phyloP scores from a whole-genome alignment of 176 grass and related monocot genomes.

The Triticum urartu region DNA sequence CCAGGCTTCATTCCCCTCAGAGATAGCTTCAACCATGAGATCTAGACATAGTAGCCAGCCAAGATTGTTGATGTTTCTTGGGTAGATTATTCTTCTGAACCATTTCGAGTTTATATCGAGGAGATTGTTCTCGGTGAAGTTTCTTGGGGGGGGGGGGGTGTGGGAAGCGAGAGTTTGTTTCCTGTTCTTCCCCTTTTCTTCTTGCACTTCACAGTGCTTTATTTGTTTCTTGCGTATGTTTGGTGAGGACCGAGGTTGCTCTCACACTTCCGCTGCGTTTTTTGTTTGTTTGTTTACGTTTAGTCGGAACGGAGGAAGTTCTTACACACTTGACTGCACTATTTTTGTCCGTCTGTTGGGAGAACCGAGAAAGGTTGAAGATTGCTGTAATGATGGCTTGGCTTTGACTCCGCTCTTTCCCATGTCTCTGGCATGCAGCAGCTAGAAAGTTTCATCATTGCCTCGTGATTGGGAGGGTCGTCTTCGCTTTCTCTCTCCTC shows the following conservation, averaged over 20 bases:
- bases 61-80: neutral
- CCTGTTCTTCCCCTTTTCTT: neutral
- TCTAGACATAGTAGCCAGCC: neutral
- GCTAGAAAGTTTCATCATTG: slow-evolving; percentile 70
- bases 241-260: slow-evolving; percentile 13
- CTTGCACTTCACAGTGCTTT: neutral
- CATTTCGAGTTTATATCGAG: neutral
- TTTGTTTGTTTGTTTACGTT: slow-evolving; percentile 25
- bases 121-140: neutral
- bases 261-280: neutral
- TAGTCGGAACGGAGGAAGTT: slow-evolving; percentile 26
- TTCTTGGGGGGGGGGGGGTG: neutral
- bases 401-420: slow-evolving; percentile 48
- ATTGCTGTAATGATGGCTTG: slow-evolving; percentile 76
- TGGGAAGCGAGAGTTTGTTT: neutral
- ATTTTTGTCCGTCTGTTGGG: slow-evolving; percentile 28
- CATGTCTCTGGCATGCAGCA: slow-evolving; percentile 44
- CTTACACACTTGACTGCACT: slow-evolving; percentile 13
- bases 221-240: neutral
- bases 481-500: slow-evolving; percentile 37
- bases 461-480: slow-evolving; percentile 45
- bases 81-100: neutral
- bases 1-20: slow-evolving; percentile 99
- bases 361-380: slow-evolving; percentile 31
- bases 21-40: slow-evolving; percentile 56